phyloP scores from a whole-genome alignment of 1,284 basidiomycete species.

The Apiotrichum siamense region DNA sequence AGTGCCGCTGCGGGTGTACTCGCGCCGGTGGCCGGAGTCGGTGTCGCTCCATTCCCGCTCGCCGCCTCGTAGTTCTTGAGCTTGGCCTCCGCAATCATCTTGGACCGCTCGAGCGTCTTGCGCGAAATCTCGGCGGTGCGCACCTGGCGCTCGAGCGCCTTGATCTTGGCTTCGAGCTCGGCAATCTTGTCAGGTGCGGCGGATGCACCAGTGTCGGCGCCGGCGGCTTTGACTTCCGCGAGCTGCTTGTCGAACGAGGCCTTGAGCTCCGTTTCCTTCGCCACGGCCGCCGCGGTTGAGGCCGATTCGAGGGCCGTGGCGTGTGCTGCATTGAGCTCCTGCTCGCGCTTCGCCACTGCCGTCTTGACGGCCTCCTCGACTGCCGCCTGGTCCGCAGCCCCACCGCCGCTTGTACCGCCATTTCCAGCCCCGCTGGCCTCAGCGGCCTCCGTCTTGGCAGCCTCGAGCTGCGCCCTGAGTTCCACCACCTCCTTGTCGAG shows the following conservation, averaged over 20 bases:
- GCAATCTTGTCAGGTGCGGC: slow-evolving; percentile 24
- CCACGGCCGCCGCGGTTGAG: slow-evolving; percentile 17
- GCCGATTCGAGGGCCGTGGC: slow-evolving; percentile 21
- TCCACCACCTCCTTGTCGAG: slow-evolving; percentile 28
- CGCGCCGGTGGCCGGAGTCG: neutral
- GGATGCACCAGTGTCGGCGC: neutral
- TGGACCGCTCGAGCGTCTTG: slow-evolving; percentile 34
- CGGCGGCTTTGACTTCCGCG: slow-evolving; percentile 11
- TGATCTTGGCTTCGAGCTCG: slow-evolving; percentile 34
- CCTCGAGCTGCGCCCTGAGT: slow-evolving; percentile 17
- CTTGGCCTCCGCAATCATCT: slow-evolving; percentile 27
- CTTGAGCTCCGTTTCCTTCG: slow-evolving; percentile 28
- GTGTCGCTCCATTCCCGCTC: slow-evolving; percentile 5
- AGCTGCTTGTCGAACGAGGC: slow-evolving; percentile 16
- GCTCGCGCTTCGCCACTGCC: slow-evolving; percentile 37
- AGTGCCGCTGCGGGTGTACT: slow-evolving; percentile 7
- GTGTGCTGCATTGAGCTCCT: slow-evolving; percentile 31
- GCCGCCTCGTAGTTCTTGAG: slow-evolving; percentile 26
- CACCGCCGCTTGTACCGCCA: no score
- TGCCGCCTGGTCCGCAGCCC: slow-evolving; percentile 13
- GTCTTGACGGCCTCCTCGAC: slow-evolving; percentile 39
- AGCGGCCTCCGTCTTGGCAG: slow-evolving; percentile 3
- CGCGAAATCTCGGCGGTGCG: slow-evolving; percentile 38
- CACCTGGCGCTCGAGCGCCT: slow-evolving; percentile 31
- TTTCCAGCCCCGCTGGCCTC: neutral